A percentile compares a stretch with the other conserved stretches of the same genome.
Conservation (phyloP, 208 protist genomes). For the Leishmania amazonensis region DNA sequence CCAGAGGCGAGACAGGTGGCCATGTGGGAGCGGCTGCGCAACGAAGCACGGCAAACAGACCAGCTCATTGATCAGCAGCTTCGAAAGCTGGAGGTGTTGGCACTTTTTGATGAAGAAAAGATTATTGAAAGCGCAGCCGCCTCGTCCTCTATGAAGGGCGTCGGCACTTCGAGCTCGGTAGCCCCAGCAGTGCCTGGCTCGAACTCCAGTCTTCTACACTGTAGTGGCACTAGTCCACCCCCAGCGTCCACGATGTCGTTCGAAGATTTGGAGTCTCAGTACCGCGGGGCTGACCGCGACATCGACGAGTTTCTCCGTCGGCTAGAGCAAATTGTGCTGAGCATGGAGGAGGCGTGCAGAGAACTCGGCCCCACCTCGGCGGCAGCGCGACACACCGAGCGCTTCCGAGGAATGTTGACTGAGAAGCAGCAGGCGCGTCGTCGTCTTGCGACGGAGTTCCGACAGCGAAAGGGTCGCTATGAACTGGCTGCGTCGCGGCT, state of each 20-base stretch:
- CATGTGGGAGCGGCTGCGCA: constrained; percentile 67
- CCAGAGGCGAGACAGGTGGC: constrained; percentile 20
- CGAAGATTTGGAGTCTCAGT: constrained; percentile 31
- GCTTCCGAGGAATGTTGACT: constrained; percentile 53
- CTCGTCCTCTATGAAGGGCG: neutral
- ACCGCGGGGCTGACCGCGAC: constrained; percentile 23
- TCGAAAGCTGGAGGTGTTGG: constrained; percentile 39
- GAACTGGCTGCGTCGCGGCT: constrained; percentile 59
- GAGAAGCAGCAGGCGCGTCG: constrained; percentile 59
- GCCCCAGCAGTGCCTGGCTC: neutral
- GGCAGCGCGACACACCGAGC: constrained; percentile 54
- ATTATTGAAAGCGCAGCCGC: constrained; percentile 3
- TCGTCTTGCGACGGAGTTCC: constrained; percentile 49
- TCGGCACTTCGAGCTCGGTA: neutral
- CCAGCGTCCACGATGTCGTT: constrained; percentile 2
- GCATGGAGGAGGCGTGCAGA: constrained; percentile 35
- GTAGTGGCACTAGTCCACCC: neutral
- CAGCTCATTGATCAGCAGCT: constrained; percentile 64
- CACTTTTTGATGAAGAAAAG: constrained; percentile 40
- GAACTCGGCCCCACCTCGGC: constrained; percentile 30
- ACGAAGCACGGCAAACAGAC: constrained; percentile 69
- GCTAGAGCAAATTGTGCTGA: constrained; percentile 28
- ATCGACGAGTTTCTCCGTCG: constrained; percentile 26
- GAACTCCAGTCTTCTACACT: neutral
- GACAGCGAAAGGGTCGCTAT: constrained; percentile 50